Base-by-base conservation (phyloP, 176 grass and related monocot species). In the Themeda triandra region DNA sequence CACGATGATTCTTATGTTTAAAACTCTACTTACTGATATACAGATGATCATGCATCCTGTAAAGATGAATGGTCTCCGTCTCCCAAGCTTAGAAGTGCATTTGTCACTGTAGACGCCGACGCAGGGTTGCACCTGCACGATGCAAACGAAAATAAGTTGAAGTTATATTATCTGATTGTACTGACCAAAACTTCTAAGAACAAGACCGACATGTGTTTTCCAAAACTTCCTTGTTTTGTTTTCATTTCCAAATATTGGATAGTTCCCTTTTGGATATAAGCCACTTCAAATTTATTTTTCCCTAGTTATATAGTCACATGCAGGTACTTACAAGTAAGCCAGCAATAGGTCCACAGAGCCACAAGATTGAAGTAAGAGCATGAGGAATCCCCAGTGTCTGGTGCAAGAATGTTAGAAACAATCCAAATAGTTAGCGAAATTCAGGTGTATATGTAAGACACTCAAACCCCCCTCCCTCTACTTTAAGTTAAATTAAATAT, bases 341-440 rank as follows among this genome's bases (percentile, higher is more conserved):
- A 37, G 90, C 95, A 46, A 94, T 89, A 56, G 92, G 92, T 30
- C 92, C 92, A 66, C 88, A 97, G 12, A 97, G 88, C 88, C 92
- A 97, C 90, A 97, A 92, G 63, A 94, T 30, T 68, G 95, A 92
- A 77, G 86, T 85, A 44, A 98, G 92, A 24, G 92, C 84, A 79
- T 91, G 92, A 58, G 95, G 90, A 77, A 98, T 77, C 62, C 92
- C 92, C 27, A 98, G 58, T 12, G 90, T 91, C 95, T 97, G 81
- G 69, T 56, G 44, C 18, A 75, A 88, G 51, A 31, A 28, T 31
- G 28, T 65, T 30, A 15, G 33, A 63, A 56, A 29, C 0, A 86
- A 40, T 74, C 3, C 1, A 49, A 24, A n/a, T 3, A 31, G 29
- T 86, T 63, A 78, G 41, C 4, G 11, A 66, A 14, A 79, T 44